Evolutionary conservation across 495 filamentous ascomycete species (phyloP), one percentile per base, ranked within the genome.

Genomic region (Penicillium daleae): DNA sequence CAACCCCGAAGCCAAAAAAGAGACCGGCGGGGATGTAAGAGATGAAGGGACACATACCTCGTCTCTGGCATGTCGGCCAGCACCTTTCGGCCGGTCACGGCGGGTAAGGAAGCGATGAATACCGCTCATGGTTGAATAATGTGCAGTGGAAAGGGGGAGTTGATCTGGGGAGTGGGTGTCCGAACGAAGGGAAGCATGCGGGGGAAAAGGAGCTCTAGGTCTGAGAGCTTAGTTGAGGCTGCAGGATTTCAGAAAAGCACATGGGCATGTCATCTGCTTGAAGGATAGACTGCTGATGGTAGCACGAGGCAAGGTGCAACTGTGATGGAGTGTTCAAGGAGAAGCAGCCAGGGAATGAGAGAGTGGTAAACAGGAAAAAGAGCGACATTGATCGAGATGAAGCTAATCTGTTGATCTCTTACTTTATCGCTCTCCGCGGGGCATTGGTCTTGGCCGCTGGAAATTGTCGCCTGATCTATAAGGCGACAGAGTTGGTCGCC

Each of bases 31-130:
- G 21, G 56, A 6, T n/a, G 15, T 17, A 48, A 33, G 27, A 26
- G n/a, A 46, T 31, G 17, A 27, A n/a, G 15, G 13, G 9, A 17
- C 12, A 48, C 35, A 24, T 73, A 80, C 77, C 74, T 80, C 86
- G 69, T 85, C 85, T 67, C 81, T 80, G 35, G 70, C 71, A 59
- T 78, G 79, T 61, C 81, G 83, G 55, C 66, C 69, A 69, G 82
- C 76, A 62, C 77, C 74, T 27, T 76, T 78, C 64, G 77, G 76
- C 73, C 89, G 92, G 46, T 93, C 90, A 48, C 90, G 85, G 64
- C 88, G 84, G 56, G 88, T 92, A 54, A 92, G 85, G 66, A 95
- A 89, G 64, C 85, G 77, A 63, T 87, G 82, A 63, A 90, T 83
- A 9, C 84, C 85, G 72, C 81, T 85, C 84, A 87, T 88, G 15